These are phyloP conservation scores for Xylariaceae sp. DNA, from an alignment of 2,329 filamentous ascomycete genomes.

Conservation along the genomic window DNA sequence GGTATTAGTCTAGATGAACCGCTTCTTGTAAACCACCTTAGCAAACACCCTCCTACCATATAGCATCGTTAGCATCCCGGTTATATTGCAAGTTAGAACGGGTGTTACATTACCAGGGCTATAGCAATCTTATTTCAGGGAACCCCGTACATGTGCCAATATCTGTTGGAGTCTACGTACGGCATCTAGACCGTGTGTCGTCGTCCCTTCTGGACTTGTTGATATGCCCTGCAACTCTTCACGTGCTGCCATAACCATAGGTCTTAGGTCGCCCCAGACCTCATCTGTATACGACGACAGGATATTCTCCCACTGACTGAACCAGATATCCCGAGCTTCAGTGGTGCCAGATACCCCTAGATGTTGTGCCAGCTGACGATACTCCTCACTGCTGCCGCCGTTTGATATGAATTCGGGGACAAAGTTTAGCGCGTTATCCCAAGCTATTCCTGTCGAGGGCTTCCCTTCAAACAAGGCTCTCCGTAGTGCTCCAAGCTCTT, in stretches of 20 bases:
- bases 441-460: slow-evolving; percentile 36
- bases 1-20: no score
- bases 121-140: slow-evolving; percentile 9
- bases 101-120: neutral
- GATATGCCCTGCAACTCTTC: slow-evolving; percentile 59
- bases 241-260: slow-evolving; percentile 62
- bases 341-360: slow-evolving; percentile 49
- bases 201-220: slow-evolving; percentile 31
- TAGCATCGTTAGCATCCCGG: no score
- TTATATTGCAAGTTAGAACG: no score
- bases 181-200: slow-evolving; percentile 42
- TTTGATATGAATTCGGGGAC: slow-evolving; percentile 51
- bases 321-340: slow-evolving; percentile 54
- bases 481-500: slow-evolving; percentile 33
- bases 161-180: slow-evolving; percentile 49
- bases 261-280: slow-evolving; percentile 70
- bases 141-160: slow-evolving; percentile 48
- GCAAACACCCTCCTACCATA: no score
- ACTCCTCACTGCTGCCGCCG: slow-evolving; percentile 15
- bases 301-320: slow-evolving; percentile 62
- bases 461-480: slow-evolving; percentile 36
- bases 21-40: no score
- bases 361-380: slow-evolving; percentile 38
- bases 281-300: slow-evolving; percentile 66
- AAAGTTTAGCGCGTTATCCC: slow-evolving; percentile 59